Evolutionary conservation across 2,329 filamentous ascomycete genomes (phyloP).

Genomic region (Orbilia ellipsospora): DNA sequence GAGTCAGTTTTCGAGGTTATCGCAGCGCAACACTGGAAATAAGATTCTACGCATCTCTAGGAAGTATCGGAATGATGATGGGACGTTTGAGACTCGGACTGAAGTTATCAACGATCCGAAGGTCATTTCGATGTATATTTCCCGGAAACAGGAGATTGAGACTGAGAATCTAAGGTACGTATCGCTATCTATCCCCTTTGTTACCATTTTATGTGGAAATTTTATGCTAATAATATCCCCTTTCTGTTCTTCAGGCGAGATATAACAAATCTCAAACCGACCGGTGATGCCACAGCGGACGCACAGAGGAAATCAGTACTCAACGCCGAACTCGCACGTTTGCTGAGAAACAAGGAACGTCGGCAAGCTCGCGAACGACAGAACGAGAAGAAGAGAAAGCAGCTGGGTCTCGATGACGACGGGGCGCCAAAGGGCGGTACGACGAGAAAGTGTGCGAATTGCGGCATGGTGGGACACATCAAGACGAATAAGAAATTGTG

Average conservation of each 20-base stretch:
- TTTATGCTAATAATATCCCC: neutral
- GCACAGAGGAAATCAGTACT: conserved; percentile 57
- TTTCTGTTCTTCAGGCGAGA: conserved; percentile 18
- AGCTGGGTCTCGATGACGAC: conserved; percentile 55
- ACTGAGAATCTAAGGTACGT: conserved; percentile 79
- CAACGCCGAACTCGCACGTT: conserved; percentile 76
- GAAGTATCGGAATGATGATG: conserved; percentile 68
- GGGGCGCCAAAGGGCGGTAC: conserved; percentile 64
- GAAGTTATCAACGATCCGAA: conserved; percentile 79
- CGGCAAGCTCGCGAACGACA: conserved; percentile 80
- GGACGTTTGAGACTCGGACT: conserved; percentile 71
- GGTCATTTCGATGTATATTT: conserved; percentile 89
- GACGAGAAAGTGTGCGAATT: conserved; percentile 95
- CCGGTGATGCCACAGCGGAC: conserved; percentile 59
- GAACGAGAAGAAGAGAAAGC: conserved; percentile 57
- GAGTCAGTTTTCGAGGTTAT: conserved; percentile 80
- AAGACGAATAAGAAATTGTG: conserved; percentile 60
- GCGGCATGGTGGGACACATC: conserved; percentile 95
- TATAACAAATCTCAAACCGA: conserved; percentile 59
- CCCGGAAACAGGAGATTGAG: conserved; percentile 77
- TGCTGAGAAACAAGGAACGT: conserved; percentile 91
- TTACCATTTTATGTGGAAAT: neutral
- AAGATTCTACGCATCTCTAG: conserved; percentile 80
- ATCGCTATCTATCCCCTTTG: neutral
- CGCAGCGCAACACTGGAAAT: conserved; percentile 74